phyloP scores from a whole-genome alignment of 2,329 filamentous ascomycete genomes.

The Penicillium frequentans region DNA sequence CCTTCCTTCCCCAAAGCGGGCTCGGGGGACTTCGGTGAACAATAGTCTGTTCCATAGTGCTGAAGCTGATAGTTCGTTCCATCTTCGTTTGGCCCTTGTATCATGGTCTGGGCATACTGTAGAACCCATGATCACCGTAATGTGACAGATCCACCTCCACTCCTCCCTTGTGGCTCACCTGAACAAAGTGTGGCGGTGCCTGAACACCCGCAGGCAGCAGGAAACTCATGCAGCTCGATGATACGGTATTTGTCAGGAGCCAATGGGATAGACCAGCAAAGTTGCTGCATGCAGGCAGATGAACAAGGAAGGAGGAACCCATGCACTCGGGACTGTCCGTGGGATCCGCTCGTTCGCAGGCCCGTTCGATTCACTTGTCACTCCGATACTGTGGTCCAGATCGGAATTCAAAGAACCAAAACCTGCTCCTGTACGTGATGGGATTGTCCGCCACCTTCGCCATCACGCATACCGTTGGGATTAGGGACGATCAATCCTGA shows the following conservation, averaged over 20 bases:
- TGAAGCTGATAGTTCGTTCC: slow-evolving; percentile 6
- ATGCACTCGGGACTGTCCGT: slow-evolving; percentile 9
- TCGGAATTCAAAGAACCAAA: slow-evolving; percentile 14
- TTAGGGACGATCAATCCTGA: not conserved
- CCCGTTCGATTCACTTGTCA: slow-evolving; percentile 6
- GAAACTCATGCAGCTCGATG: not conserved
- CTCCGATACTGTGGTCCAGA: slow-evolving; percentile 19
- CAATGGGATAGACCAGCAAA: not conserved
- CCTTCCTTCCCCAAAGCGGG: slow-evolving; percentile 1
- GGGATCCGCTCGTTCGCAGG: slow-evolving; percentile 5
- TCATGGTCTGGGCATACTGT: not conserved
- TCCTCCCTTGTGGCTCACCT: slow-evolving; percentile 15
- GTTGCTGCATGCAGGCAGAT: slow-evolving; percentile 3
- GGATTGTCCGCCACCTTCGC: slow-evolving; percentile 17
- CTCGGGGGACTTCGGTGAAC: slow-evolving; percentile 20
- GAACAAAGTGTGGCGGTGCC: slow-evolving; percentile 23
- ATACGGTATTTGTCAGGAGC: slow-evolving; percentile 12
- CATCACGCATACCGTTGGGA: slow-evolving; percentile 13
- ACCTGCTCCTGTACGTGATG: slow-evolving; percentile 18
- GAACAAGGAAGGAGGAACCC: slow-evolving; percentile 5
- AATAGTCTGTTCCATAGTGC: slow-evolving; percentile 5
- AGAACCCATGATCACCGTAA: not conserved
- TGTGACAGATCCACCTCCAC: slow-evolving; percentile 17
- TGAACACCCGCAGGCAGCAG: not conserved
- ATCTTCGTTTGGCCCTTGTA: not conserved